Evolutionary conservation across 768 basidiomycete genomes (phyloP).

Genomic region (Collybiopsis luxurians): DNA sequence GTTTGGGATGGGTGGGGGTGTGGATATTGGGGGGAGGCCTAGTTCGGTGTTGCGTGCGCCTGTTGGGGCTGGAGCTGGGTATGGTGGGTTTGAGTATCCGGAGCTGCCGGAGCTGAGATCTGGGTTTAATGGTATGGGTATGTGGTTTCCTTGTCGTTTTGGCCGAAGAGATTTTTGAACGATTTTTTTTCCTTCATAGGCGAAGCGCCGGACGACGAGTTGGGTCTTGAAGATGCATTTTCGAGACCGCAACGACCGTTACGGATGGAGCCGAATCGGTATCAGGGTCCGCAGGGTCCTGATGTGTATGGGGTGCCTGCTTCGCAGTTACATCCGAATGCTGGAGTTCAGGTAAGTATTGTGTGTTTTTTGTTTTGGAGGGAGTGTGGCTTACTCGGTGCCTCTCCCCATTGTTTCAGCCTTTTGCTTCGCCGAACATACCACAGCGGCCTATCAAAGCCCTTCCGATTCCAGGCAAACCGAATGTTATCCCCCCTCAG

Average conservation of each 20-base stretch:
- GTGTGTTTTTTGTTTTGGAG: too few species aligned
- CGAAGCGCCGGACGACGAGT: slow-evolving; percentile 44
- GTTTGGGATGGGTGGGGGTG: neutral
- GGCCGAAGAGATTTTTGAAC: too few species aligned
- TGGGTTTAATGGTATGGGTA: too few species aligned
- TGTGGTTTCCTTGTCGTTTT: too few species aligned
- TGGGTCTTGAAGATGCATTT: slow-evolving; percentile 57
- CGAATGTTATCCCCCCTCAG: too few species aligned
- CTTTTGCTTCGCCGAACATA: too few species aligned
- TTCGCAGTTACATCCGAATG: neutral
- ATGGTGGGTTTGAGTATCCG: neutral
- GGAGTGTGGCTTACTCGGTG: too few species aligned
- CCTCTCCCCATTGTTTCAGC: too few species aligned
- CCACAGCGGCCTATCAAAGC: too few species aligned
- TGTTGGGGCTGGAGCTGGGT: neutral
- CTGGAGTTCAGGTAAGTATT: neutral
- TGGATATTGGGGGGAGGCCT: neutral
- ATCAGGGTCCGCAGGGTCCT: slow-evolving; percentile 1
- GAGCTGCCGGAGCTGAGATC: neutral
- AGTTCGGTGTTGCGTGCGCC: neutral
- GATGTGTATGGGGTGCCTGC: slow-evolving; percentile 1
- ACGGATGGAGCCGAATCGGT: slow-evolving; percentile 1
- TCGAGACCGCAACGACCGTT: neutral
- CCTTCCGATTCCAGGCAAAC: too few species aligned
- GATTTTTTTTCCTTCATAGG: too few species aligned